Conservation (phyloP, 2,329 filamentous ascomycete species). For the Aspergillus pseudoviridinutans region DNA sequence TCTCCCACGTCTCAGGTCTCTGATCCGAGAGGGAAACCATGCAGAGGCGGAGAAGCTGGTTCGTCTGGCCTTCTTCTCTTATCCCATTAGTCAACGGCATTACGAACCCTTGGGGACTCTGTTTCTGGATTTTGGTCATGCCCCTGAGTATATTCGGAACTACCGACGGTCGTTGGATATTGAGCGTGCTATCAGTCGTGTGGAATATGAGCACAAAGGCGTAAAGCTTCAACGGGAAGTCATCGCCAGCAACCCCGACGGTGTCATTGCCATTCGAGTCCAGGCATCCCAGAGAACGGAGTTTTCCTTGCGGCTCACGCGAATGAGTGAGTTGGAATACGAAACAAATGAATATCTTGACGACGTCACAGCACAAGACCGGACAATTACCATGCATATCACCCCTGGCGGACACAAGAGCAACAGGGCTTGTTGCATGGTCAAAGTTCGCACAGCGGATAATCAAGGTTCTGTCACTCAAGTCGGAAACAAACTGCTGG, state of each 20-base stretch:
- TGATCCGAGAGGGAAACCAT: constrained; percentile 41
- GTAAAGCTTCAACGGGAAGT: constrained; percentile 34
- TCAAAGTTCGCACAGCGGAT: constrained; percentile 24
- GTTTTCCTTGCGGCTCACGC: constrained; percentile 29
- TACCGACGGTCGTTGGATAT: constrained; percentile 43
- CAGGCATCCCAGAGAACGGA: constrained; percentile 19
- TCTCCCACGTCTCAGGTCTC: constrained; percentile 37
- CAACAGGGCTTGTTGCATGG: constrained; percentile 31
- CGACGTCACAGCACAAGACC: constrained; percentile 25
- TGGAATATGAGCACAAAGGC: constrained; percentile 35
- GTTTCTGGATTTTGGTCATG: constrained; percentile 41
- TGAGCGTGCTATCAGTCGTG: constrained; percentile 31
- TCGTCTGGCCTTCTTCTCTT: constrained; percentile 42
- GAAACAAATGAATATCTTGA: constrained; percentile 46
- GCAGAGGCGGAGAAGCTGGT: constrained; percentile 41
- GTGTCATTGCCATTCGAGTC: constrained; percentile 36
- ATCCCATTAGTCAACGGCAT: constrained; percentile 45
- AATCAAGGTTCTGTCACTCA: constrained; percentile 13
- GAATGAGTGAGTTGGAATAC: constrained; percentile 41
- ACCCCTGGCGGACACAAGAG: constrained; percentile 36
- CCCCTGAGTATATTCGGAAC: constrained; percentile 17
- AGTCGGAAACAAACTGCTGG: constrained; percentile 35
- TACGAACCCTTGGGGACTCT: constrained; percentile 46
- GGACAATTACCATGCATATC: constrained; percentile 34
- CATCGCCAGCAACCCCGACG: constrained; percentile 42